Evolutionary conservation across 768 basidiomycete species (phyloP), one percentile per base, ranked within the genome.

Genomic region (Phlegmacium glaucopus): DNA sequence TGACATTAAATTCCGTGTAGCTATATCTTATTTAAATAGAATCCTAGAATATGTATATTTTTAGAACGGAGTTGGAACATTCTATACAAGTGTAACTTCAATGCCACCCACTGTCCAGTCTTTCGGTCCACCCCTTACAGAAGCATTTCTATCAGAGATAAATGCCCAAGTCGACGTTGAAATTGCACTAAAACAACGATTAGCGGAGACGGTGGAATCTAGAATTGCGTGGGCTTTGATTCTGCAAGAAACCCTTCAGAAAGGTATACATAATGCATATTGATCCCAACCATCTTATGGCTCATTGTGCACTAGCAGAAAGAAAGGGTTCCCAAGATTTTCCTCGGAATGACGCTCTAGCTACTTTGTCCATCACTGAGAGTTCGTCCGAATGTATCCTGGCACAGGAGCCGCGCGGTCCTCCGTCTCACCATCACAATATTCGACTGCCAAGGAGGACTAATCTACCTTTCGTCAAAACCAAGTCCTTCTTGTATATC

Each of bases 211-310:
- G 4, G 51, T 77, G 26, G 64, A 76, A 51, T 66, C 71, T 7
- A 67, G 77, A 29, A 75, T 80, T 30, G 60, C 68, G 44, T 79
- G 77, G 79, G 78, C 76, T 32, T 40, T 62, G n/a, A 38, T 67
- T 27, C 57, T 80, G 28, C 68, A 72, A 49, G 63, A 74, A 29
- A 59, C 67, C 26, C 55, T 77, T 17, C 37, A 57, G 44, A 57
- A 64, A 51, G 66, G 67, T 71, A 27, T 32, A 52, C 22, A 22
- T 39, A 39, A 22, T 25, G 12, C 22, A 3, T 17, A 9, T 25
- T 3, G 8, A 44, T 43, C 12, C 32, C 15, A 1, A 16, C 12
- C 8, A 26, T 17, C 10, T 16, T 17, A 18, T 36, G 37, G 38
- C 28, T 38, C 4, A 28, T 13, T 57, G 46, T 45, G 28, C 48